Evolutionary conservation across 441 rosid genomes (phyloP), one percentile per base, ranked within the genome.

Genomic region (Raphanus hybrid): DNA sequence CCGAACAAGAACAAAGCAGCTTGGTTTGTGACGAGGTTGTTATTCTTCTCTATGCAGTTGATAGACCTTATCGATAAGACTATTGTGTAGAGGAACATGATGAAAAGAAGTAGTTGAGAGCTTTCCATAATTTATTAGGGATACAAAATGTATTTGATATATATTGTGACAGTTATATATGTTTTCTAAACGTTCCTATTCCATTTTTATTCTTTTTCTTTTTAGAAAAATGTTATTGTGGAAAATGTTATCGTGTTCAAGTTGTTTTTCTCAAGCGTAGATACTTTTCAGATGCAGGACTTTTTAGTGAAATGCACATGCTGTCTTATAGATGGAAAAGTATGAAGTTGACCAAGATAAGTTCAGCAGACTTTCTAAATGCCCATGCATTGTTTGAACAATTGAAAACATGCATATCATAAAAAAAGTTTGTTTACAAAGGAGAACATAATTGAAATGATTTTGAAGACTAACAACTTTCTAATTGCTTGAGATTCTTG

Each of bases 41-140:
- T 65, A 0, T n/a, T 9, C 3, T 48, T 69, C 14, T 10, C 7
- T 76, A 0, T 68, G 80, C 81, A 61, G 60, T 43, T 37, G 26
- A 41, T 74, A 43, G 41, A 10, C 12, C 50, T 14, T 2, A 63
- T 71, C 2, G 61, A 60, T 48, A 71, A 15, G 35, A 60, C 37
- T 70, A 35, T 59, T 45, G 82, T 54, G 74, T 35, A 62, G 3
- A 79, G 6, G 1, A 74, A n/a, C 41, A 69, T 29, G 27, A 67
- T 57, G 14, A 34, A 15, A n/a, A 70, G 50, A 59, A 20, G 14
- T 12, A 83, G 5, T 70, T 43, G 7, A 26, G 60, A 66, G 16
- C 29, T 73, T 61, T 11, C 54, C 85, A 82, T 41, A 41, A 2
- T 41, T 41, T 9, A 41, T 9, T 9, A 41, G 48, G 48, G 4